Conservation (phyloP, 495 filamentous ascomycete species). For the Tuber calosporum region DNA sequence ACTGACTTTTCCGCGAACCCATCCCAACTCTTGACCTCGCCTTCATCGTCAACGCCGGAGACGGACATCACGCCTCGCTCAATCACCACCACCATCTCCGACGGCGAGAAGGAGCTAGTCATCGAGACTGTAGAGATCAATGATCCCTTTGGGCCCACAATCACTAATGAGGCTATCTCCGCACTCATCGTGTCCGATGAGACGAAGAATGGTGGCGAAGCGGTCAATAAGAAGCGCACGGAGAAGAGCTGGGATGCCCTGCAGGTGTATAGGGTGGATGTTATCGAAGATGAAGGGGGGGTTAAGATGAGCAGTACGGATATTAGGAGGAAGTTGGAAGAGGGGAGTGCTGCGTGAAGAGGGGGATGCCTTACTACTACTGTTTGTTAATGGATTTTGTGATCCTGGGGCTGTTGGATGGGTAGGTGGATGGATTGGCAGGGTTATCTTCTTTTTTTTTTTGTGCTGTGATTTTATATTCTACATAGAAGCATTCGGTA, state of each 20-base stretch:
- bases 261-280: conserved; percentile 81
- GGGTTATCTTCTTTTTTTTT: background rate
- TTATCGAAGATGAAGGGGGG: conserved; percentile 50
- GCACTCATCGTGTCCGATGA: conserved; percentile 85
- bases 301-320: conserved; percentile 87
- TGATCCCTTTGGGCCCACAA: conserved; percentile 86
- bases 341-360: conserved; percentile 25
- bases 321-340: conserved; percentile 50
- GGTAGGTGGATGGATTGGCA: background rate
- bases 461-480: background rate
- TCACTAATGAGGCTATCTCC: conserved; percentile 69
- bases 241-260: conserved; percentile 71
- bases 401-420: background rate
- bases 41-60: conserved; percentile 13
- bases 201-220: conserved; percentile 72
- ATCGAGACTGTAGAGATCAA: conserved; percentile 75
- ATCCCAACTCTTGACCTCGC: conserved; percentile 18
- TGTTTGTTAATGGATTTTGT: background rate
- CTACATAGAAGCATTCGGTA: background rate
- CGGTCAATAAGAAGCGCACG: conserved; percentile 70
- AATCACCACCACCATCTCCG: conserved; percentile 15
- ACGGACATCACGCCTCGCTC: conserved; percentile 23
- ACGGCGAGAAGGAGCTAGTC: conserved; percentile 32
- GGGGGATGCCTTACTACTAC: background rate
- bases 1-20: conserved; percentile 47